These are phyloP conservation scores for Beauveria australis DNA, from an alignment of 2,329 filamentous ascomycete genomes.

Conservation along the genomic window DNA sequence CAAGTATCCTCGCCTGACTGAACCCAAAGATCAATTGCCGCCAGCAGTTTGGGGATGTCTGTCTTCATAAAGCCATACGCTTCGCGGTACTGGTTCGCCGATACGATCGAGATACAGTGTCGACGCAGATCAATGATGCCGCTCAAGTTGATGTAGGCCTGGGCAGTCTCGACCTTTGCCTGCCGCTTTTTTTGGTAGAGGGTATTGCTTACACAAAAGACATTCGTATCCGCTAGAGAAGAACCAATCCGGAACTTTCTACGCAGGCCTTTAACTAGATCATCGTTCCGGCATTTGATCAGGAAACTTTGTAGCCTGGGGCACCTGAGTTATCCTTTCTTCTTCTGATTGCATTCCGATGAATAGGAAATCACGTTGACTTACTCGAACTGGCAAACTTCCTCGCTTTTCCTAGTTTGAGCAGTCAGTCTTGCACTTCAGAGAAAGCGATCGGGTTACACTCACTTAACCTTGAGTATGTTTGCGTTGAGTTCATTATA, in stretches of 20 bases:
- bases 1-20: slow-evolving; percentile 31
- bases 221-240: slow-evolving; percentile 19
- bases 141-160: slow-evolving; percentile 30
- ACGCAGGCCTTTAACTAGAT: slow-evolving; percentile 22
- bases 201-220: slow-evolving; percentile 38
- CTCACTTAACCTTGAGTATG: background rate
- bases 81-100: slow-evolving; percentile 29
- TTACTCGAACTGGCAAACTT: slow-evolving; percentile 18
- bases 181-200: slow-evolving; percentile 32
- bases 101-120: slow-evolving; percentile 37
- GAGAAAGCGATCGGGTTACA: background rate
- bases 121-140: slow-evolving; percentile 33
- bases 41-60: slow-evolving; percentile 33
- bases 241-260: slow-evolving; percentile 20
- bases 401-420: background rate
- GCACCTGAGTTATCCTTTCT: slow-evolving; percentile 22
- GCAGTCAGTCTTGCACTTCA: background rate
- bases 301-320: slow-evolving; percentile 15
- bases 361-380: slow-evolving; percentile 4
- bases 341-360: background rate
- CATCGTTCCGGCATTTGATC: slow-evolving; percentile 29
- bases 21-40: slow-evolving; percentile 35
- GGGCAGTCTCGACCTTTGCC: slow-evolving; percentile 16
- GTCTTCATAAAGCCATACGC: slow-evolving; percentile 30
- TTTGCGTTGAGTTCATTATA: background rate